phyloP scores from a whole-genome alignment of 768 basidiomycete genomes.

The Tricholoma saponaceum region DNA sequence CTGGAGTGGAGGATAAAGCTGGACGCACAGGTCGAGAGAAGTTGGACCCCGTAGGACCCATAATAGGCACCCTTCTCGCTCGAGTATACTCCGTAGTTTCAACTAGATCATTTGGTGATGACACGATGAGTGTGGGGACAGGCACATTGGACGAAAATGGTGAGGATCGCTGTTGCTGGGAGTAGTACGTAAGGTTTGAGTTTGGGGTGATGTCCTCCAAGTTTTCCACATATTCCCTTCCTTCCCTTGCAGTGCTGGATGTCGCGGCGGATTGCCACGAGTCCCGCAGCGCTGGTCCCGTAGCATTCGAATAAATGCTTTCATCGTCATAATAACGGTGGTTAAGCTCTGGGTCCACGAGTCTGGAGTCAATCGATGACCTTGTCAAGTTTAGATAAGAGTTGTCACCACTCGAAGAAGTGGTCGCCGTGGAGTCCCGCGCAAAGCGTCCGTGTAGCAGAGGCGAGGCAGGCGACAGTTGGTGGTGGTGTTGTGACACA shows the following conservation, averaged over 20 bases:
- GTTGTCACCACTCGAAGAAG: constrained; percentile 31
- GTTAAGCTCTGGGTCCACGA: constrained; percentile 24
- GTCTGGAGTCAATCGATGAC: constrained; percentile 23
- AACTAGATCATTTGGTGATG: constrained; percentile 30
- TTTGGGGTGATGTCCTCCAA: not conserved
- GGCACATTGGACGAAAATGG: constrained; percentile 15
- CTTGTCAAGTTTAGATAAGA: constrained; percentile 29
- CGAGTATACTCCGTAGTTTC: constrained; percentile 12
- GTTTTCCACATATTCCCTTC: not conserved
- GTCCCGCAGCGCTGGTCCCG: constrained; percentile 30
- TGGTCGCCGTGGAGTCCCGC: constrained; percentile 37
- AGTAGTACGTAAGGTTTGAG: not conserved
- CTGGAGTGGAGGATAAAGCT: constrained; percentile 27
- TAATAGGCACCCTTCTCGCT: constrained; percentile 37
- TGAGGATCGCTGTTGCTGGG: constrained; percentile 8
- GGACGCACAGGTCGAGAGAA: constrained; percentile 63
- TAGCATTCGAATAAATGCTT: constrained; percentile 37
- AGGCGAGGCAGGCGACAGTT: constrained; percentile 30
- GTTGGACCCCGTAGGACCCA: constrained; percentile 45
- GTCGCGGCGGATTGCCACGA: constrained; percentile 34
- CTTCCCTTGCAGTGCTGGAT: constrained; percentile 7
- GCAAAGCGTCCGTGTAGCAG: constrained; percentile 46
- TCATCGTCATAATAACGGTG: constrained; percentile 35
- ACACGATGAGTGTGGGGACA: constrained; percentile 54
- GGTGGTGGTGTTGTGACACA: constrained; percentile 6